These are phyloP conservation scores for Musa balbisiana DNA, from an alignment of 202 grass and related monocot genomes.

Conservation along the genomic window DNA sequence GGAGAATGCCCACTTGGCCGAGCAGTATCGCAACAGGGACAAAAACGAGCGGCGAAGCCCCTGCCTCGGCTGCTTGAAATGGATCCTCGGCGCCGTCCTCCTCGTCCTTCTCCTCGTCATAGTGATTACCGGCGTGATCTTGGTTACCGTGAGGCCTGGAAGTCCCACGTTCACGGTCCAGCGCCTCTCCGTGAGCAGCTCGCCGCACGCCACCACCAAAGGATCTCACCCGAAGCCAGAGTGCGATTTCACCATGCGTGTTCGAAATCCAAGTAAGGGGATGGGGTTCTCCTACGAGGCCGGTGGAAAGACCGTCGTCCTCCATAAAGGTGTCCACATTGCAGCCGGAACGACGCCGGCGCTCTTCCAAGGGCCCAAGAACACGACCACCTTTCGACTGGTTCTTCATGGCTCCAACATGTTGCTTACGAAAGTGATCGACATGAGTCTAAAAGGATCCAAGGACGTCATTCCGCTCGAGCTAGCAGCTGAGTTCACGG, in stretches of 20 bases:
- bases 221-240: not conserved
- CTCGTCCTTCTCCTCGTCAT: not conserved
- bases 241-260: slow-evolving; percentile 47
- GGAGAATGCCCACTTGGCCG: slow-evolving; percentile 73
- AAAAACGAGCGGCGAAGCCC: not conserved
- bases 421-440: slow-evolving; percentile 29
- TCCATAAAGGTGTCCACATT: slow-evolving; percentile 15
- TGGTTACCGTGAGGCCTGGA: slow-evolving; percentile 35
- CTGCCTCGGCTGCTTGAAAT: slow-evolving; percentile 24
- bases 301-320: slow-evolving; percentile 29
- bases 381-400: slow-evolving; percentile 37
- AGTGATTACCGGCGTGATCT: slow-evolving; percentile 16
- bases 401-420: slow-evolving; percentile 23
- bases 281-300: slow-evolving; percentile 41
- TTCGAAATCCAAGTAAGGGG: slow-evolving; percentile 51
- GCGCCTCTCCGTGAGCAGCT: slow-evolving; percentile 27
- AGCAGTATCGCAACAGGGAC: slow-evolving; percentile 42
- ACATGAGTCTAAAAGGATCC: not conserved
- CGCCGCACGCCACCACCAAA: not conserved
- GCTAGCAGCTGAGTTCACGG: slow-evolving; percentile 38
- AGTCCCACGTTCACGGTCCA: slow-evolving; percentile 48
- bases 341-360: slow-evolving; percentile 31
- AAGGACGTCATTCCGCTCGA: slow-evolving; percentile 30
- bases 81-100: slow-evolving; percentile 23
- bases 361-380: slow-evolving; percentile 41